A percentile compares a stretch with the other conserved stretches of the same genome.
Evolutionary conservation across 2,329 filamentous ascomycete species (phyloP).

Genomic region (Fusarium euwallaceae): DNA sequence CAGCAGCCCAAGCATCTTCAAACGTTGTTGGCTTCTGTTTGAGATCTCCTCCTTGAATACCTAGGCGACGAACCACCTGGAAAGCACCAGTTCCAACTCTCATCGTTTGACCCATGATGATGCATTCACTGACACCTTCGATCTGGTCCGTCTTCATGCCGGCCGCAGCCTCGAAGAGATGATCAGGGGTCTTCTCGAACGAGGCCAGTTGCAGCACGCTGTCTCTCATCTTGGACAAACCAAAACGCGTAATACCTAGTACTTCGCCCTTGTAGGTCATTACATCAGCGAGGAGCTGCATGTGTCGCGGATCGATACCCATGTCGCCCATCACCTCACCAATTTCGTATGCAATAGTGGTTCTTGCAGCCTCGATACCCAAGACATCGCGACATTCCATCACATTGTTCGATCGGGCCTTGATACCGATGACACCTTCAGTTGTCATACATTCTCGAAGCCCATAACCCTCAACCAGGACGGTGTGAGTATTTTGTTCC

Average conservation of each 20-base stretch:
- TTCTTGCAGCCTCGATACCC: constrained; percentile 93
- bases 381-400: constrained; percentile 90
- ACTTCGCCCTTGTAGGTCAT: constrained; percentile 99
- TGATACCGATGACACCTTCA: constrained; percentile 85
- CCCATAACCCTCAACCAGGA: constrained; percentile 95
- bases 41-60: constrained; percentile 72
- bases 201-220: constrained; percentile 92
- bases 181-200: constrained; percentile 98
- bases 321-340: constrained; percentile 90
- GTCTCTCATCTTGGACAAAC: constrained; percentile 95
- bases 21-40: constrained; percentile 74
- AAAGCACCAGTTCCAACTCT: constrained; percentile 91
- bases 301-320: constrained; percentile 96
- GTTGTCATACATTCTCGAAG: constrained; percentile 92
- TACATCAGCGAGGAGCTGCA: constrained; percentile 96
- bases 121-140: constrained; percentile 94
- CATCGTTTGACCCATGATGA: constrained; percentile 98
- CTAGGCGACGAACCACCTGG: constrained; percentile 84
- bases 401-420: constrained; percentile 84
- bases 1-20: constrained; percentile 73
- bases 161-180: constrained; percentile 94
- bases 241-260: constrained; percentile 95
- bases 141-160: constrained; percentile 93
- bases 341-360: constrained; percentile 92
- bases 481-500: constrained; percentile 75